phyloP scores from a whole-genome alignment of 148 eudicot genomes.

The Chenopodium formosanum region DNA sequence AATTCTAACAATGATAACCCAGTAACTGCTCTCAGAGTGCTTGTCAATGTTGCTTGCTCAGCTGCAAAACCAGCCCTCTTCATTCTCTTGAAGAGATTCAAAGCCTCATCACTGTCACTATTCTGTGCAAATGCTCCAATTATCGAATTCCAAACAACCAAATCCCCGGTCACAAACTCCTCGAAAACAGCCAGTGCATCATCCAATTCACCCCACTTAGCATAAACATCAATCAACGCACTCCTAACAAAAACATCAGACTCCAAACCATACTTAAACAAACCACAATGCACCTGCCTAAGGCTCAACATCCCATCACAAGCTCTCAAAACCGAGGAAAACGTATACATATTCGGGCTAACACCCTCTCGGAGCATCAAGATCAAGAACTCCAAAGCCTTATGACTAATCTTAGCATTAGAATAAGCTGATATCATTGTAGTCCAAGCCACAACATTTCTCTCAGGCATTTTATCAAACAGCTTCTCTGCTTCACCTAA shows the following conservation, averaged over 20 bases:
- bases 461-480: slow-evolving; percentile 51
- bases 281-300: slow-evolving; percentile 43
- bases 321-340: slow-evolving; percentile 46
- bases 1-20: slow-evolving; percentile 45
- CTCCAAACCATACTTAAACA: slow-evolving; percentile 41
- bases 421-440: slow-evolving; percentile 49
- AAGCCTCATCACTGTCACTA: slow-evolving; percentile 41
- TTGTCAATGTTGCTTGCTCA: slow-evolving; percentile 41
- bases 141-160: slow-evolving; percentile 55
- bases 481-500: slow-evolving; percentile 37
- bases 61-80: slow-evolving; percentile 41
- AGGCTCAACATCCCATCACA: slow-evolving; percentile 40
- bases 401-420: slow-evolving; percentile 30
- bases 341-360: slow-evolving; percentile 48
- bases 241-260: slow-evolving; percentile 51
- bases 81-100: slow-evolving; percentile 41
- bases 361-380: slow-evolving; percentile 44
- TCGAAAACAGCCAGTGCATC: slow-evolving; percentile 42
- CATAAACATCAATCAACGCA: slow-evolving; percentile 46
- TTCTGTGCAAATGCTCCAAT: slow-evolving; percentile 58
- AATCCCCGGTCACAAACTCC: slow-evolving; percentile 44
- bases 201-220: slow-evolving; percentile 48
- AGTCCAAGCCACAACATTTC: slow-evolving; percentile 53
- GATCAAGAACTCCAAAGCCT: slow-evolving; percentile 38
- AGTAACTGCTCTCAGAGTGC: slow-evolving; percentile 48